Base-by-base conservation (phyloP, 2,329 filamentous ascomycete genomes). In the Verticillium longisporum region DNA sequence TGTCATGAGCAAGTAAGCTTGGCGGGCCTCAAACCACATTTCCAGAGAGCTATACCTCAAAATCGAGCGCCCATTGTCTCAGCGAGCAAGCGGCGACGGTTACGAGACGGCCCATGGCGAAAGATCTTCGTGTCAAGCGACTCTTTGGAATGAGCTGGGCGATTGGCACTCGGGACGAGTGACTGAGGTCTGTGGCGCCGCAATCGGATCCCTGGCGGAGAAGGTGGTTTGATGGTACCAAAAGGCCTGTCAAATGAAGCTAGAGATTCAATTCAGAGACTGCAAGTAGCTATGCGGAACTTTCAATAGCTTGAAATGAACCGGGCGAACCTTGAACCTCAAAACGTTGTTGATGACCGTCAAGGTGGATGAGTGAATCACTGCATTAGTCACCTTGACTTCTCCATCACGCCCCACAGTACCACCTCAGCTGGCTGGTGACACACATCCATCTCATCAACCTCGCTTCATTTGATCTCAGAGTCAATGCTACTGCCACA, bases 1-100 rank as follows among this genome's bases (percentile, higher is more conserved):
- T 85, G 80, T 66, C 61, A 31, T 31, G 26, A 31, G 71, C 55
- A 60, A 53, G 14, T 37, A 2, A 53, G 13, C 26, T 14, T 18
- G 18, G 4, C 11, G 26, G 34, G 33, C 53, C 36, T 15, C 21
- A 55, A 9, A 45, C 9, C 45, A 11, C 6, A 10, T 13, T 53
- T 7, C 38, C 10, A 55, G 57, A 31, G 34, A 5, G 21, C 33
- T 37, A 9, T 26, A 58, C 38, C n/a, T 31, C 26, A 26, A 79
- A 85, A 66, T 88, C 84, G 21, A 87, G 78, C 59, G 81, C 73
- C 71, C 73, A 75, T 31, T 75, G 73, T 33, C 72, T 74, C 45
- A 76, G 68, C 15, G 69, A 69, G 64, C 73, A 76, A 2, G 74
- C 73, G 15, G 74, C 74, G 26, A 76, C 68, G n/a, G 70, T 73